phyloP scores from a whole-genome alignment of 2,329 filamentous ascomycete species.

The Truncatella angustata region DNA sequence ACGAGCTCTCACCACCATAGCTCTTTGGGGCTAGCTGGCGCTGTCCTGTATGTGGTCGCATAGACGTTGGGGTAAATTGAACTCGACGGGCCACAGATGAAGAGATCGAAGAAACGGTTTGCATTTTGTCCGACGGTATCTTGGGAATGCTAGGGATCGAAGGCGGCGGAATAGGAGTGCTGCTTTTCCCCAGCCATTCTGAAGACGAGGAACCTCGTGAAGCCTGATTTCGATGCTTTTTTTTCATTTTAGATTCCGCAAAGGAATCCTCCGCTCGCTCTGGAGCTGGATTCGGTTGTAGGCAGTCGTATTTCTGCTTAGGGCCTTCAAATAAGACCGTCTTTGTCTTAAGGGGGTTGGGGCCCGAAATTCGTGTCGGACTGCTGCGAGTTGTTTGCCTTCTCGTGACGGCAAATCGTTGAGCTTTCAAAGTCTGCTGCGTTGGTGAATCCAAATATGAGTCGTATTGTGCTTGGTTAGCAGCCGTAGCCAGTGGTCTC shows the following conservation, averaged over 20 bases:
- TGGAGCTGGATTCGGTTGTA: background rate
- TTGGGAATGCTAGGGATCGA: background rate
- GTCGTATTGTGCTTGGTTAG: too few relatives aligned
- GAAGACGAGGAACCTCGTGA: background rate
- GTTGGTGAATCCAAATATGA: slow-evolving; percentile 4
- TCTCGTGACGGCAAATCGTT: background rate
- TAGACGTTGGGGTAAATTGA: too few relatives aligned
- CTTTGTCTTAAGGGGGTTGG: background rate
- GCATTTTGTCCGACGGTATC: background rate
- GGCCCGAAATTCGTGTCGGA: background rate
- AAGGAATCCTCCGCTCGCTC: background rate
- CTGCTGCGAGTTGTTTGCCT: background rate
- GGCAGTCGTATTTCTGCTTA: background rate
- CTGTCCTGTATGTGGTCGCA: too few relatives aligned
- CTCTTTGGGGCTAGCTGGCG: background rate
- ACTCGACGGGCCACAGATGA: background rate
- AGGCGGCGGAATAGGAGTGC: background rate
- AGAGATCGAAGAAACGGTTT: background rate
- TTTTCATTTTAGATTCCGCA: background rate
- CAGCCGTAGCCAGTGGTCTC: background rate
- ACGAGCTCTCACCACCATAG: background rate
- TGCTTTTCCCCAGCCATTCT: background rate
- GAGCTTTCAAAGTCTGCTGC: background rate
- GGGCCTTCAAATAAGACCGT: background rate
- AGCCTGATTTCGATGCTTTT: background rate